phyloP scores from a whole-genome alignment of 164 flowering plant species.

The Vitis rotundifolia region DNA sequence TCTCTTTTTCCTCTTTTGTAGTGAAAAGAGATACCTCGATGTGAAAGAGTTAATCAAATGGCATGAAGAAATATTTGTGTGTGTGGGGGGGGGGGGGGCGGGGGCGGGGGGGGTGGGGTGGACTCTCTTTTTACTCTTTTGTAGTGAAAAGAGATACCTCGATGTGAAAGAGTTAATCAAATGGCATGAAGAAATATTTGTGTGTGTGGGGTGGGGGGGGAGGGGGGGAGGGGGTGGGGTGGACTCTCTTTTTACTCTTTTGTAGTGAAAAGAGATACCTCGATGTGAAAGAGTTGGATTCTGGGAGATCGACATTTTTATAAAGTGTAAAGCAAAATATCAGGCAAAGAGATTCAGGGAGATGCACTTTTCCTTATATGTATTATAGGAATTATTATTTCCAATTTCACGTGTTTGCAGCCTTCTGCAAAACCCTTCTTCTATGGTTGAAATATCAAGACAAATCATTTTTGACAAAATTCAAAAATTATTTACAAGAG shows the following conservation, averaged over 20 bases:
- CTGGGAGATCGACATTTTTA: slow-evolving; percentile 19
- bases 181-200: slow-evolving; percentile 11
- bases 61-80: slow-evolving; percentile 13
- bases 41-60: slow-evolving; percentile 12
- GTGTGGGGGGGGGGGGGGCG: background rate
- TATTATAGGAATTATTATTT: too few species aligned
- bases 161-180: slow-evolving; percentile 13
- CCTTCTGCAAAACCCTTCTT: too few species aligned
- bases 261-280: background rate
- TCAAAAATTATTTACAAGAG: too few species aligned
- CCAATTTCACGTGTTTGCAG: too few species aligned
- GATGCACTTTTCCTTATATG: background rate
- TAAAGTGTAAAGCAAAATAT: background rate
- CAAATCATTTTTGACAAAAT: slow-evolving; percentile 4
- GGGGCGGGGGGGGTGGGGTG: too few species aligned
- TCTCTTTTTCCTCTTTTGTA: background rate
- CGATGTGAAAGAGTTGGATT: slow-evolving; percentile 32
- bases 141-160: background rate
- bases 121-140: background rate
- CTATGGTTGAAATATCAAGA: background rate
- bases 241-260: background rate
- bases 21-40: slow-evolving; percentile 2
- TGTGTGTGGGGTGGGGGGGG: slow-evolving; percentile 3
- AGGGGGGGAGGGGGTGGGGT: background rate
- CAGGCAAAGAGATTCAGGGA: background rate